phyloP scores from a whole-genome alignment of 768 basidiomycete species.

The Trametes gibbosa region DNA sequence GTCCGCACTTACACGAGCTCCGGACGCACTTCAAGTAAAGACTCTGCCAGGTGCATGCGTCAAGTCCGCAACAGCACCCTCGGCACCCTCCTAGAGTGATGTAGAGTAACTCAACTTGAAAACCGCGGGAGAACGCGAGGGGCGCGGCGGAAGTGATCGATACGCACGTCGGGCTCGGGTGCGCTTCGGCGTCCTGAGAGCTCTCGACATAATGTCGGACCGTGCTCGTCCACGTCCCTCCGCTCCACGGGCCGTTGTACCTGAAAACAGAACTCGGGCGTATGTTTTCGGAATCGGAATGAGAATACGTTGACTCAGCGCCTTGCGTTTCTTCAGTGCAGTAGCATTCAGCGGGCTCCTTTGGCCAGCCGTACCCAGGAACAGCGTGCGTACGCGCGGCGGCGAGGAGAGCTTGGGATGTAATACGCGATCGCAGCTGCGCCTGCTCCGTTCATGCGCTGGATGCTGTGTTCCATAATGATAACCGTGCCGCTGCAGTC shows the following conservation, averaged over 20 bases:
- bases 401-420: neutral
- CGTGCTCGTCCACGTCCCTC: too few species aligned
- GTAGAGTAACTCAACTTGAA: neutral
- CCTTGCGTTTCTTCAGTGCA: too few species aligned
- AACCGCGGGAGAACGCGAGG: neutral
- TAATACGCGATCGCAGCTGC: neutral
- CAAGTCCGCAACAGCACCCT: neutral
- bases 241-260: neutral
- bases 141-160: neutral
- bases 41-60: too few species aligned
- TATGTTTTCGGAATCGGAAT: too few species aligned
- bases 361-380: neutral
- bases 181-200: neutral
- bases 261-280: too few species aligned
- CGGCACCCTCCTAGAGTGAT: too few species aligned
- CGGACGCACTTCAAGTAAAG: too few species aligned
- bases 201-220: neutral
- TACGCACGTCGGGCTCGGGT: neutral
- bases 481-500: neutral
- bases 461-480: neutral
- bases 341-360: neutral
- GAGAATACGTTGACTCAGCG: too few species aligned
- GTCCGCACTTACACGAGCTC: too few species aligned
- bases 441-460: neutral
- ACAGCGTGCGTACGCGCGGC: neutral